Percentiles rank a stretch among this genome's conserved stretches.
These are phyloP conservation scores for Erodium texanum DNA, from an alignment of 441 rosid species.

Conservation along the genomic window DNA sequence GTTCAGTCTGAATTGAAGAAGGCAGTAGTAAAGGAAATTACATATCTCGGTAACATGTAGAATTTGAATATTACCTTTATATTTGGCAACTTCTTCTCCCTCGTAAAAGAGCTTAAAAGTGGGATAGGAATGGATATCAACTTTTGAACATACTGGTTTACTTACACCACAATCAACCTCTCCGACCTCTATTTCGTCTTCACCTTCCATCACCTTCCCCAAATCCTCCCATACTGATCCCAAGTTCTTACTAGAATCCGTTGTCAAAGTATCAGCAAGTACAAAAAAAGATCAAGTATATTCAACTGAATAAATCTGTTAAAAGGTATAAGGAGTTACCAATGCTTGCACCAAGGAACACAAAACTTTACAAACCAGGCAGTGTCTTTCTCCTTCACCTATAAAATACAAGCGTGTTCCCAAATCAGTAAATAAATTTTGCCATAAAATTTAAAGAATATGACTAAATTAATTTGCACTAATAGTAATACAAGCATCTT, in stretches of 20 bases:
- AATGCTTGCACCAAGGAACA: slow-evolving; percentile 98
- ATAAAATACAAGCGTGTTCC: neutral
- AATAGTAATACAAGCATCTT: neutral
- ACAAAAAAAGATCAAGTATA: neutral
- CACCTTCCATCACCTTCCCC: slow-evolving; percentile 82
- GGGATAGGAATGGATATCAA: slow-evolving; percentile 86
- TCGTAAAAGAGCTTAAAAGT: slow-evolving; percentile 84
- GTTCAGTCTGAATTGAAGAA: neutral
- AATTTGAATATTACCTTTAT: slow-evolving; percentile 51
- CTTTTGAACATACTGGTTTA: slow-evolving; percentile 75
- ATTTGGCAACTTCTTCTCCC: slow-evolving; percentile 83
- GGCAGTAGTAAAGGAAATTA: neutral
- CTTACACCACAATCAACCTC: slow-evolving; percentile 80
- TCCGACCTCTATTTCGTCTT: slow-evolving; percentile 88
- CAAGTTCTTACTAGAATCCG: slow-evolving; percentile 62
- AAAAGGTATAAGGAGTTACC: slow-evolving; percentile 33
- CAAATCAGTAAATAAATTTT: neutral
- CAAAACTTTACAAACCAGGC: slow-evolving; percentile 94
- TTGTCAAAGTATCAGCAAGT: slow-evolving; percentile 4
- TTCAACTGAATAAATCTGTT: too few species aligned
- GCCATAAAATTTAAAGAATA: neutral
- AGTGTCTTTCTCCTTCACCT: slow-evolving; percentile 96
- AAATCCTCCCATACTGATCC: slow-evolving; percentile 87
- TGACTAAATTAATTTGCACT: neutral
- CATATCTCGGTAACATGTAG: neutral